Percentiles rank a stretch among this genome's conserved stretches.
Evolutionary conservation across 2,329 filamentous ascomycete species (phyloP).

Genomic region (Aspergillus transmontanensis): DNA sequence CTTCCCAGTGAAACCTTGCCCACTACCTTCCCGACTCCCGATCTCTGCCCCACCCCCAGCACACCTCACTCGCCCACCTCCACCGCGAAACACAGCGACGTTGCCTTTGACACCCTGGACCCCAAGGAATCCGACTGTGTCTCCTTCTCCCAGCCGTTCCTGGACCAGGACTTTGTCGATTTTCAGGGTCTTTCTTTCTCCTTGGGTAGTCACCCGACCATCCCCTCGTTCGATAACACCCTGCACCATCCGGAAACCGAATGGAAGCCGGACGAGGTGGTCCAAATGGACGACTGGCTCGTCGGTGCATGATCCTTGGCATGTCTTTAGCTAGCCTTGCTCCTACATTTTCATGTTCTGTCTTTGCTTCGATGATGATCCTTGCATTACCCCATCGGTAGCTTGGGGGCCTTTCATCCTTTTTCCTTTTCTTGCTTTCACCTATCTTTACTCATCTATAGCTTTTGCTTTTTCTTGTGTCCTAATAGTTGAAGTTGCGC

Average conservation of each 20-base stretch:
- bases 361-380: not conserved
- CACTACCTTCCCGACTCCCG: conserved; percentile 34
- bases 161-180: conserved; percentile 31
- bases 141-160: conserved; percentile 29
- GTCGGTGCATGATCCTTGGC: conserved; percentile 28
- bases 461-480: not conserved
- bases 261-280: conserved; percentile 35
- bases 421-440: conserved; percentile 17
- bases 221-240: conserved; percentile 18
- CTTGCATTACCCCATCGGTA: not conserved
- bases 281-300: conserved; percentile 35
- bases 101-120: conserved; percentile 11
- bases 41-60: conserved; percentile 36
- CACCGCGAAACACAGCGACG: conserved; percentile 1
- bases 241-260: conserved; percentile 29
- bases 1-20: conserved; percentile 32
- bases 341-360: not conserved
- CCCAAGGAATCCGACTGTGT: conserved; percentile 25
- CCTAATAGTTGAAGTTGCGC: not conserved
- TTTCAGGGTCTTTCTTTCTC: conserved; percentile 23
- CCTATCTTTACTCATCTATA: not conserved
- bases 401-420: conserved; percentile 15
- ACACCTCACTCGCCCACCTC: conserved; percentile 32
- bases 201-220: not conserved
- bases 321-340: not conserved